Conservation (phyloP, 352 stramenopile species). For the Phytophthora pisi region DNA sequence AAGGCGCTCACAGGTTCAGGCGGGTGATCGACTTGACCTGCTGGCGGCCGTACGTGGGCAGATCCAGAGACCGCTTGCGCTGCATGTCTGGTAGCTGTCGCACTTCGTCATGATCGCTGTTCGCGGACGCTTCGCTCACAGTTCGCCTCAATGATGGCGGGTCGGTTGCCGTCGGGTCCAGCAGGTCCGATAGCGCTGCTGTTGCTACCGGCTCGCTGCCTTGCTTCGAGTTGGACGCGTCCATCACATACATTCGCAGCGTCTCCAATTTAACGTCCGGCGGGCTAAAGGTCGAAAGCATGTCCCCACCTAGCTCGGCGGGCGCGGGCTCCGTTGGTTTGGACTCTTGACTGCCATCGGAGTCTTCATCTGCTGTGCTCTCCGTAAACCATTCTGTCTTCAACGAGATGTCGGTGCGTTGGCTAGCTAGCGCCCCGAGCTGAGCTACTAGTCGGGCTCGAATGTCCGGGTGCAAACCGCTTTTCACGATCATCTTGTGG, state of each 20-base stretch:
- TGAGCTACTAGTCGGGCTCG: slow-evolving; percentile 66
- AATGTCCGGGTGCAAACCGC: slow-evolving; percentile 74
- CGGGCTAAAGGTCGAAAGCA: slow-evolving; percentile 4
- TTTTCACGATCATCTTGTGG: slow-evolving; percentile 77
- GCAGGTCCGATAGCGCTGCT: slow-evolving; percentile 44
- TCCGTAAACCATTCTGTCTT: slow-evolving; percentile 78
- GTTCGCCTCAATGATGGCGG: slow-evolving; percentile 12
- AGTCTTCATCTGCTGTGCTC: slow-evolving; percentile 41
- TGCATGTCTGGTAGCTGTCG: slow-evolving; percentile 17
- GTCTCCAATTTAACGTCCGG: slow-evolving; percentile 51
- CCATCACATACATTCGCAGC: slow-evolving; percentile 67
- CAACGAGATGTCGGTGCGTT: slow-evolving; percentile 61
- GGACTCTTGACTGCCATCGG: slow-evolving; percentile 17
- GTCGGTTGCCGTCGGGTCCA: slow-evolving; percentile 29
- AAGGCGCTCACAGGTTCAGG: slow-evolving; percentile 23
- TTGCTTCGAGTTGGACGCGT: slow-evolving; percentile 33
- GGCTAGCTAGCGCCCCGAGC: slow-evolving; percentile 63
- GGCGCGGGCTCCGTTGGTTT: slow-evolving; percentile 12
- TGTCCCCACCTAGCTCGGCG: slow-evolving; percentile 17
- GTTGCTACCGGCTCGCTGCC: slow-evolving; percentile 22
- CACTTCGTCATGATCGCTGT: slow-evolving; percentile 13
- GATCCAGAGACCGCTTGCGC: slow-evolving; percentile 20
- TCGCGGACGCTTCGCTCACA: slow-evolving; percentile 8
- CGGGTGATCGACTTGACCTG: slow-evolving; percentile 37
- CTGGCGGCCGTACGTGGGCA: slow-evolving; percentile 27